phyloP scores from a whole-genome alignment of 2,329 filamentous ascomycete species.

The Exophiala lecanii-corni region DNA sequence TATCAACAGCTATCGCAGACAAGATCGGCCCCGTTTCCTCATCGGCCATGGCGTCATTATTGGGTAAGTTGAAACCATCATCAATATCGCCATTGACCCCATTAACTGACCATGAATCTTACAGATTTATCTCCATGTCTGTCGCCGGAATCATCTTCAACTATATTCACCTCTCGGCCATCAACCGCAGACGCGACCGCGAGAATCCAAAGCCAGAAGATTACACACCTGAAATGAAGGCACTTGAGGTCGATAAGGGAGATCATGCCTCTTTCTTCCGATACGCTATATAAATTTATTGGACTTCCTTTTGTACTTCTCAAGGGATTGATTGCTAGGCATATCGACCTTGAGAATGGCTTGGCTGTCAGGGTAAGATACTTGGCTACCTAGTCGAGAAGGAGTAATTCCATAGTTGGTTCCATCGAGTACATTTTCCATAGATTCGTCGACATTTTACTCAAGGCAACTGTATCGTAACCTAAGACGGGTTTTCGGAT shows the following conservation, averaged over 20 bases:
- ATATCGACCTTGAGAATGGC: too few relatives aligned
- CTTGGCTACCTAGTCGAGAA: too few relatives aligned
- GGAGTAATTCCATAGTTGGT: too few relatives aligned
- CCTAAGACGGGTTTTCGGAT: too few relatives aligned
- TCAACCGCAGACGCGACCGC: conserved; percentile 19
- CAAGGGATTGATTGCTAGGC: too few relatives aligned
- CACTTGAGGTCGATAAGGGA: conserved; percentile 16
- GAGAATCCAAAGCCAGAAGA: conserved; percentile 13
- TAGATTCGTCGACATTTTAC: too few relatives aligned
- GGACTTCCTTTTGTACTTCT: too few relatives aligned
- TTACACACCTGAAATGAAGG: conserved; percentile 14
- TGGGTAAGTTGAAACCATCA: conserved; percentile 35
- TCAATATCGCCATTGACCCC: neutral
- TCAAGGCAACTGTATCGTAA: too few relatives aligned
- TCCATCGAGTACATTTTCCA: too few relatives aligned
- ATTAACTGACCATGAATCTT: neutral
- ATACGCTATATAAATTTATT: conserved; percentile 12
- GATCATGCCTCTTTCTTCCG: conserved; percentile 22
- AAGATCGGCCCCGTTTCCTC: conserved; percentile 54
- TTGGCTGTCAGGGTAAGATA: too few relatives aligned
- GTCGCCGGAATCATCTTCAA: conserved; percentile 53
- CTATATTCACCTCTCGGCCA: conserved; percentile 17
- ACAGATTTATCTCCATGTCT: conserved; percentile 63
- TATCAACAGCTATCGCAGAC: conserved; percentile 46
- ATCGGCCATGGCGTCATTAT: conserved; percentile 65